Evolutionary conservation across 1,284 basidiomycete genomes (phyloP), one percentile per base, ranked within the genome.

Genomic region (Malassezia restricta): DNA sequence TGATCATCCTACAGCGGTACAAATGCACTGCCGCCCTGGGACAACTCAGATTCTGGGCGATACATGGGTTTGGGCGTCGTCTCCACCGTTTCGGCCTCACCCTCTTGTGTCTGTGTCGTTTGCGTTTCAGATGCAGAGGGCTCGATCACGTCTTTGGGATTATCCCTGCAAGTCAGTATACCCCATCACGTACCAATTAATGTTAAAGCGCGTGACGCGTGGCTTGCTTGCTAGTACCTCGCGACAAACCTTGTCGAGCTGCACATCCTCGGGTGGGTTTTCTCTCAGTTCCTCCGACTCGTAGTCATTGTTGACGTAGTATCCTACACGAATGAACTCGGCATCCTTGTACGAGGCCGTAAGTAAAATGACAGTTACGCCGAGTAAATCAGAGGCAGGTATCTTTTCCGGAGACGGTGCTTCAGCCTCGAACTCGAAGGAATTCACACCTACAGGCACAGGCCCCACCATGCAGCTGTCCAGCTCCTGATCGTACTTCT

Each of bases 291-390:
- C 87, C 58, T 91, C 86, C 61, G 85, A 85, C 74, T 95, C 90
- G 74, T 96, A 96, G 73, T 95, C 91, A 43, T 91, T 96, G 74
- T 96, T 94, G 75, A 98, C 94, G 74, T 99, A 99, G 76, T 99
- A 98, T 5, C 94, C 92, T 17, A 99, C 91, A 38, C 92, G 82
- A 35, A 99, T 92, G 74, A 99, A 99, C 74, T 98, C 92, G 68
- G 94, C 89, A 49, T 92, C 90, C 31, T 73, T 64, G 75, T 92
- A 86, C 48, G 86, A 82, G 47, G 86, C 85, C n/a, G 89, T 88
- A 61, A 90, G 79, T 67, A 92, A 87, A 66, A 92, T 82, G 2
- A 89, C 88, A 0, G 88, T 86, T 12, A 92, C 87, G 37, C 89
- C 88, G 1, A 92, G 79, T 12, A 89, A 82, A 68, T 92, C 89